A percentile compares a stretch with the other conserved stretches of the same genome.
phyloP scores from a whole-genome alignment of 75 land plant genomes.

The Pseudotsuga menziesii region DNA sequence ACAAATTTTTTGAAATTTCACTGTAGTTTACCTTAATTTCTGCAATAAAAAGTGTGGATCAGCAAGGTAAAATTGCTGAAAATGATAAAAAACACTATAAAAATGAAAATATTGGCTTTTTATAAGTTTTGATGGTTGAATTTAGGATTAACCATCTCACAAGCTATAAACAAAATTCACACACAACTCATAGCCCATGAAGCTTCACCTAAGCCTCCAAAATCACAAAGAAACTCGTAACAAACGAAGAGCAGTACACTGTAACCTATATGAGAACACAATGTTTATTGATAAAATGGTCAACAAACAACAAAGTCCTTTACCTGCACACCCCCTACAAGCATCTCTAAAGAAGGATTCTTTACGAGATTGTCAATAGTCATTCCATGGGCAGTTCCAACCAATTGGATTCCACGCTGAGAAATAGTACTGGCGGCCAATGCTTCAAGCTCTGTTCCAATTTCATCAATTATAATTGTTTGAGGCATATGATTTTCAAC shows the following conservation, averaged over 20 bases:
- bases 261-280: background rate
- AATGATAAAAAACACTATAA: too few species aligned
- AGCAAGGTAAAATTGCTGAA: too few species aligned
- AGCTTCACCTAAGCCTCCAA: background rate
- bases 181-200: background rate
- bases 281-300: too few species aligned
- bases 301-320: background rate
- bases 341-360: constrained; percentile 82
- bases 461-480: constrained; percentile 94
- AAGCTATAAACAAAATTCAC: background rate
- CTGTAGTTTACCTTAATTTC: too few species aligned
- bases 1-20: too few species aligned
- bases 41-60: too few species aligned
- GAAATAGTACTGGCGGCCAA: constrained; percentile 97
- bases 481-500: constrained; percentile 99
- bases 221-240: background rate
- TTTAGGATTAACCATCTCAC: background rate
- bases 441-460: constrained; percentile 96
- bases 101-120: too few species aligned
- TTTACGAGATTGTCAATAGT: constrained; percentile 88
- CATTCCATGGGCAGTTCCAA: constrained; percentile 96
- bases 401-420: constrained; percentile 95
- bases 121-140: too few species aligned
- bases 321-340: constrained; percentile 98
- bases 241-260: background rate